Percentiles rank a stretch among this genome's conserved stretches.
Conservation (phyloP, 208 protist species). For the Herpetomonas samuelpessoai region DNA sequence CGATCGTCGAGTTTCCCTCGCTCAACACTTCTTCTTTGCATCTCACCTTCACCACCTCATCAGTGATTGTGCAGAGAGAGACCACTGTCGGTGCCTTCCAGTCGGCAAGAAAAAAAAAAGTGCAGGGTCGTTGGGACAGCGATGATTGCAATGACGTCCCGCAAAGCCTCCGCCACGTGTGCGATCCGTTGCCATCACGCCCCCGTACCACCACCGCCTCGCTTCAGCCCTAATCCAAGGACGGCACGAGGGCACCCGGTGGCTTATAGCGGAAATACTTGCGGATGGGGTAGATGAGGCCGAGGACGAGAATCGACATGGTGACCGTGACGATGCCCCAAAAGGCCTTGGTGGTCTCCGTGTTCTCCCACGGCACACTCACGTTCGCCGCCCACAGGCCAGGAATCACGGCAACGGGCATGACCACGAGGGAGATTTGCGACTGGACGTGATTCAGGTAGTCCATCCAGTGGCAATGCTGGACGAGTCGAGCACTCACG, state of each 20-base stretch:
- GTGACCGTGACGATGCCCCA: conserved; percentile 48
- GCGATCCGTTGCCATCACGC: background rate
- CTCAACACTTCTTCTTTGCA: no score
- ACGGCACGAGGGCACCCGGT: conserved; percentile 54
- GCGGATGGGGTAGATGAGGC: conserved; percentile 34
- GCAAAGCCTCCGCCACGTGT: background rate
- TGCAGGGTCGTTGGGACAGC: no score
- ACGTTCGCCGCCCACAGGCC: conserved; percentile 77
- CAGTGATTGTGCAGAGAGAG: no score
- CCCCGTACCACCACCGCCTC: background rate
- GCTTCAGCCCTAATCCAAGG: conserved; percentile 24
- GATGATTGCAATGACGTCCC: background rate
- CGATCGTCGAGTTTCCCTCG: no score
- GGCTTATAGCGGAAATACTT: conserved; percentile 51
- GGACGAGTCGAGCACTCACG: conserved; percentile 66
- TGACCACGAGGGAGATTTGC: conserved; percentile 69
- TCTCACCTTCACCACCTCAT: no score
- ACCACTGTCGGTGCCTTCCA: no score
- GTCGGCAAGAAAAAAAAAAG: no score
- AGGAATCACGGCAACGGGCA: conserved; percentile 73
- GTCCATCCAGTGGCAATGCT: conserved; percentile 85
- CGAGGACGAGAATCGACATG: conserved; percentile 30
- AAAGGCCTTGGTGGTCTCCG: conserved; percentile 38
- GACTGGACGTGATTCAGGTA: conserved; percentile 79
- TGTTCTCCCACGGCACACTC: conserved; percentile 47